Base-by-base conservation (phyloP, 1,284 basidiomycete species). In the Phlebopus sp. region DNA sequence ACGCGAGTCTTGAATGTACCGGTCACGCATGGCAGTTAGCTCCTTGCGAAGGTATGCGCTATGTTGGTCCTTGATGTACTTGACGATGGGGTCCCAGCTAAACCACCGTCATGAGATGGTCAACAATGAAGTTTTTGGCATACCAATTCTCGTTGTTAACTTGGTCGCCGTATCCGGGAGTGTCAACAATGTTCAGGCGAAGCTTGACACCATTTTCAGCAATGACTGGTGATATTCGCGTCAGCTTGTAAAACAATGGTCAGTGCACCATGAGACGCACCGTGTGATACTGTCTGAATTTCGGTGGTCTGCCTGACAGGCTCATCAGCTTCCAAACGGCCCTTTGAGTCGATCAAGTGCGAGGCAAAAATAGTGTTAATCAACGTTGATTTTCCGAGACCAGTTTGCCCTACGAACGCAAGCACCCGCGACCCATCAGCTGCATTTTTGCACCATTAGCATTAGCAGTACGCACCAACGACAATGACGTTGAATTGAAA, bases 61-160 rank as follows among this genome's bases (percentile, higher is more conserved):
- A 77, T 99, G 96, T 70, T 99, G 96, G 77, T 99, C 97, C 75
- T 94, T 91, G 74, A 97, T 98, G 72, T 98, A 97, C 74, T 97
- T 97, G 70, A 98, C 81, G 61, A 98, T 97, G 25, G 96, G 91
- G 66, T 99, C 96, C 96, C 96, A 99, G 80, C 91, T 92, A 51
- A 13, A 58, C 32, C 25, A 51, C 32, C 10, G 5, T 40, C 18
- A 40, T 52, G 25, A 54, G 47, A 47, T 40, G 30, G 34, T 27
- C 35, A 34, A 35, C 39, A 29, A 21, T 32, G 31, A 46, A 49
- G 42, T 49, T 45, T 21, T 10, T 35, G 25, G 75, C 86, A 44
- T 60, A 92, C 89, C 97, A 98, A 70, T 91, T 91, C 69, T 99
- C 97, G 69, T 99, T 99, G 82, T 99, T 97, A 68, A 99, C 86